Base-by-base conservation (phyloP, 2,329 filamentous ascomycete genomes). In the Cercospora citrullina region DNA sequence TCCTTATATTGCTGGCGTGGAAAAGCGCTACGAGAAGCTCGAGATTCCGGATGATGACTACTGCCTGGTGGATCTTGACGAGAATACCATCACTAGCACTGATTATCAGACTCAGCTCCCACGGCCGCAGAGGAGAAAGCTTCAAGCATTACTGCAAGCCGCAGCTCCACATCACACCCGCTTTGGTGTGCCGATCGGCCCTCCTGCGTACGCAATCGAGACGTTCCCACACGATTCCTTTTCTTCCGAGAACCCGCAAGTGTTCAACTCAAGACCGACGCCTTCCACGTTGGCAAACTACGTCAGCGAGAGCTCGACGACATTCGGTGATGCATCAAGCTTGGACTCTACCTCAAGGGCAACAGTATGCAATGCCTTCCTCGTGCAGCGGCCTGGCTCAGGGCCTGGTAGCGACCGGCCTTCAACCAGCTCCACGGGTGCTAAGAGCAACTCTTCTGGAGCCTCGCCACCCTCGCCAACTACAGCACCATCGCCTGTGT, bases 1-100 rank as follows among this genome's bases (percentile, higher is more conserved):
- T 74, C 95, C 95, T 0, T 99, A 98, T 75, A 97, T 99, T 72
- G 93, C 98, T 53, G 95, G 95, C 60, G 92, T 99, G 67, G 95
- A 99, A 81, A 88, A 94, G 72, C 89, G 94, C 66, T 98, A 98
- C 77, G 92, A 96, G 74, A 88, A 88, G 66, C 87, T 93, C 58
- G 90, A 93, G 73, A 86, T 98, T 51, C 95, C 95, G 0, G 93
- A 97, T 6, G 95, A 98, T 75, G 95, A 98, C 77, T 98, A 94
- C 78, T 94, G 98, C 18, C 84, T 98, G 16, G 93, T 98, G 39
- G 95, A 99, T 79, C 84, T 99, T 62, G 95, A 99, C 79, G 89
- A 91, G 78, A 92, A 99, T 79, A 89, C 89, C 16, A 94, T 99
- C 69, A 92, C 97, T 77, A 91, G 93, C 60, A 95, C 93, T 1